A percentile compares a stretch with the other conserved stretches of the same genome.
These are phyloP conservation scores for Acer negundo DNA, from an alignment of 345 rosid species.

Conservation along the genomic window DNA sequence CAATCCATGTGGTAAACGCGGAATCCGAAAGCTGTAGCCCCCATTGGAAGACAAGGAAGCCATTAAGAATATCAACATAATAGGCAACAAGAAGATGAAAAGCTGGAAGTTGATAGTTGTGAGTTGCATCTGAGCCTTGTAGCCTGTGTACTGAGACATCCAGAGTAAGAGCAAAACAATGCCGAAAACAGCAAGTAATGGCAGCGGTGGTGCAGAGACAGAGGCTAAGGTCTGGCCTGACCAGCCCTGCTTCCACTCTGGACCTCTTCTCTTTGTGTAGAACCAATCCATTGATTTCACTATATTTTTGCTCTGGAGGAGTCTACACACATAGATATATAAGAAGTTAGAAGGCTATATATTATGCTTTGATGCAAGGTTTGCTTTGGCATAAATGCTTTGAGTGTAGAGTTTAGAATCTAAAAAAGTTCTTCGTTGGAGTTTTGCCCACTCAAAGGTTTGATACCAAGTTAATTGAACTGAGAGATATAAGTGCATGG, in stretches of 20 bases:
- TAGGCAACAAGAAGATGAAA: conserved; percentile 36
- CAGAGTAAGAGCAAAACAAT: conserved; percentile 52
- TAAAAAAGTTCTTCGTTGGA: conserved; percentile 11
- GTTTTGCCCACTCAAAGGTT: conserved; percentile 22
- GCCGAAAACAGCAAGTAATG: conserved; percentile 46
- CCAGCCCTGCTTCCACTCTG: conserved; percentile 63
- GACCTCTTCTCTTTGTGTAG: conserved; percentile 52
- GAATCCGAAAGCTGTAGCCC: conserved; percentile 22
- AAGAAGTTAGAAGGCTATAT: neutral
- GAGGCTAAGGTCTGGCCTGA: conserved; percentile 41
- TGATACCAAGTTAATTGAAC: conserved; percentile 15
- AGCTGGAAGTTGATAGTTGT: conserved; percentile 41
- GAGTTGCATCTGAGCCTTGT: conserved; percentile 35
- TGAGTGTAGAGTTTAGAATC: conserved; percentile 29
- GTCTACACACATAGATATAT: neutral
- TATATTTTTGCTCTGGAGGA: neutral
- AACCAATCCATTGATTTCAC: conserved; percentile 53
- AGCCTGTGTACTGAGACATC: conserved; percentile 34
- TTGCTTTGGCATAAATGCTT: conserved; percentile 34
- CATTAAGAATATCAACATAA: conserved; percentile 36
- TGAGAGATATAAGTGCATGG: neutral
- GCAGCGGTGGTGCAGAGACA: conserved; percentile 39
- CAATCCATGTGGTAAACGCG: neutral
- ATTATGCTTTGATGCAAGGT: neutral
- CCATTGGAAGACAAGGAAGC: conserved; percentile 28